A percentile compares a stretch with the other conserved stretches of the same genome.
Evolutionary conservation across 495 filamentous ascomycete genomes (phyloP).

Genomic region (Aspergillus biplanus): DNA sequence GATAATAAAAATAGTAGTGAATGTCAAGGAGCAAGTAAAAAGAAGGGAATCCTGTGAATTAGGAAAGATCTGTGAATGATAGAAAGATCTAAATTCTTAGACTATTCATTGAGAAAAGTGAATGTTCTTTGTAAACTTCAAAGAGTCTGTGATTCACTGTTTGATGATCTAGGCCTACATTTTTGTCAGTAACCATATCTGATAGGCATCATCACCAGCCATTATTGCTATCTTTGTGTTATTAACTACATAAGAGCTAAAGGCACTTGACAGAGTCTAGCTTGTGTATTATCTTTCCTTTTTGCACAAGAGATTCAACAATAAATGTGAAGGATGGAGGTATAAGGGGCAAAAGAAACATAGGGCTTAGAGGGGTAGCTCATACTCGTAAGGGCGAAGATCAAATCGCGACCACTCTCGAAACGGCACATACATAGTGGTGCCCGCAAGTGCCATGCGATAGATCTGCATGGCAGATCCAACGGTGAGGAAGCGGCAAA

Average conservation of each 20-base stretch:
- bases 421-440: slow-evolving; percentile 24
- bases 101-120: too few relatives aligned
- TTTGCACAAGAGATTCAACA: too few relatives aligned
- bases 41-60: neutral
- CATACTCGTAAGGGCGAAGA: slow-evolving; percentile 9
- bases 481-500: slow-evolving; percentile 13
- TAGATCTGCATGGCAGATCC: slow-evolving; percentile 25
- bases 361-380: neutral
- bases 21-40: neutral
- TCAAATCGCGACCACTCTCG: neutral
- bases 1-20: neutral
- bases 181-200: too few relatives aligned
- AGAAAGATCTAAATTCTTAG: neutral
- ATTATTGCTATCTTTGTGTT: too few relatives aligned
- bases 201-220: too few relatives aligned
- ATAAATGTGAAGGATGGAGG: neutral
- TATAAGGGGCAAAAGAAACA: neutral
- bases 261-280: too few relatives aligned
- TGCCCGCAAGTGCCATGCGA: slow-evolving; percentile 22
- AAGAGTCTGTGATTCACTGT: too few relatives aligned
- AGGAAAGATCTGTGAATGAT: neutral
- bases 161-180: too few relatives aligned
- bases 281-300: too few relatives aligned
- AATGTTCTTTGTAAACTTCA: too few relatives aligned
- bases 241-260: too few relatives aligned